Evolutionary conservation across 116 monocot genomes (phyloP).

Genomic region (Iris pallida): DNA sequence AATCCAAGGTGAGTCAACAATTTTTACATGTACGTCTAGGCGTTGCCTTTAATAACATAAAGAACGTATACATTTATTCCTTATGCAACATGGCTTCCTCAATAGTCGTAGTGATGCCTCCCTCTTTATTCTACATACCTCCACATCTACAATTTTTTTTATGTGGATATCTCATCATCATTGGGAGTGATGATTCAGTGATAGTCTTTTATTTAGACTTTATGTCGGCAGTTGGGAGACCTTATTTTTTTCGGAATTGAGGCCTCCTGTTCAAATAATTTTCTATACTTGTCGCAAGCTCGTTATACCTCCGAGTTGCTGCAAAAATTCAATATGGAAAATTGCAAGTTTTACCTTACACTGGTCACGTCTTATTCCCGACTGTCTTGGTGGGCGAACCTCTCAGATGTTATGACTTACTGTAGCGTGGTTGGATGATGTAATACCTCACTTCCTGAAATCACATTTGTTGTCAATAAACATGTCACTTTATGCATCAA

Average conservation of each 20-base stretch:
- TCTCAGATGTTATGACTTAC: too few species aligned
- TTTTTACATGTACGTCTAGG: too few species aligned
- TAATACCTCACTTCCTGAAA: too few species aligned
- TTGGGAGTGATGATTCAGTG: background rate
- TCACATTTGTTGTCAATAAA: too few species aligned
- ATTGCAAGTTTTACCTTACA: background rate
- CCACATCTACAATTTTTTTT: background rate
- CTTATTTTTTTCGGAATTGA: background rate
- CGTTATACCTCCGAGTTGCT: background rate
- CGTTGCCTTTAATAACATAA: too few species aligned
- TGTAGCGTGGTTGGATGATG: too few species aligned
- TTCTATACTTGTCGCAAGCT: background rate
- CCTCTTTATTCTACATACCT: background rate
- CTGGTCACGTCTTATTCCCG: background rate
- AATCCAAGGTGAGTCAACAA: too few species aligned
- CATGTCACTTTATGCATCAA: too few species aligned
- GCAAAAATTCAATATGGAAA: background rate
- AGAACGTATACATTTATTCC: background rate
- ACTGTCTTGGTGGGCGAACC: background rate
- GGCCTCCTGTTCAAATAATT: background rate
- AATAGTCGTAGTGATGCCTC: background rate
- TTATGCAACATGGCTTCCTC: background rate
- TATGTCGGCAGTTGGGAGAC: background rate
- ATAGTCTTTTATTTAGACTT: background rate
- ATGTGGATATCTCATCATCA: background rate